These are phyloP conservation scores for Musa itinerans DNA, from an alignment of 176 grass and related monocot species.

Conservation along the genomic window DNA sequence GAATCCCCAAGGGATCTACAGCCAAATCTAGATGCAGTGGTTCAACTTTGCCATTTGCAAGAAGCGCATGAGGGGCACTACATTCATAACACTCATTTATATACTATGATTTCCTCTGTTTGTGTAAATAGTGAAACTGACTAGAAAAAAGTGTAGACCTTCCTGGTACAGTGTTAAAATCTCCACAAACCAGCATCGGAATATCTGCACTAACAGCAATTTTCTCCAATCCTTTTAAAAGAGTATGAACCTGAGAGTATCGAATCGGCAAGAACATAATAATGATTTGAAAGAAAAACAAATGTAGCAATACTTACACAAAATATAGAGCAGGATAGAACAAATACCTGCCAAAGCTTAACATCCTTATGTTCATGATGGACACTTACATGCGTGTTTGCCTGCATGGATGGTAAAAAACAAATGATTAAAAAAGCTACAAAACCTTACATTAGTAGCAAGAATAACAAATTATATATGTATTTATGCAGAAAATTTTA, in stretches of 20 bases:
- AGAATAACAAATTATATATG: neutral
- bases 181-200: constrained; percentile 99
- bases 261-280: constrained; percentile 3
- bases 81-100: constrained; percentile 12
- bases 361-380: constrained; percentile 98
- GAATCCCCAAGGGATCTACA: constrained; percentile 80
- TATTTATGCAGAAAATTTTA: neutral
- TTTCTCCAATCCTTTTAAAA: constrained; percentile 99
- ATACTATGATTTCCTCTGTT: neutral
- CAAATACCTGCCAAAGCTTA: constrained; percentile 83
- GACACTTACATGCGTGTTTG: constrained; percentile 97
- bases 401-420: constrained; percentile 39
- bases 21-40: constrained; percentile 88
- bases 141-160: constrained; percentile 27
- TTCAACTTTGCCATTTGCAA: constrained; percentile 92
- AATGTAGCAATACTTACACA: neutral
- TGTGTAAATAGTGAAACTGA: neutral
- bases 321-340: constrained; percentile 17
- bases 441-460: constrained; percentile 4
- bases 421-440: constrained; percentile 11
- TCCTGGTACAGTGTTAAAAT: constrained; percentile 91
- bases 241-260: constrained; percentile 79
- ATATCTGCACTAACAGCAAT: constrained; percentile 99
- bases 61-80: constrained; percentile 84
- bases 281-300: constrained; percentile 13